A percentile compares a stretch with the other conserved stretches of the same genome.
phyloP scores from a whole-genome alignment of 768 basidiomycete species.

The Lyophyllum decastes region DNA sequence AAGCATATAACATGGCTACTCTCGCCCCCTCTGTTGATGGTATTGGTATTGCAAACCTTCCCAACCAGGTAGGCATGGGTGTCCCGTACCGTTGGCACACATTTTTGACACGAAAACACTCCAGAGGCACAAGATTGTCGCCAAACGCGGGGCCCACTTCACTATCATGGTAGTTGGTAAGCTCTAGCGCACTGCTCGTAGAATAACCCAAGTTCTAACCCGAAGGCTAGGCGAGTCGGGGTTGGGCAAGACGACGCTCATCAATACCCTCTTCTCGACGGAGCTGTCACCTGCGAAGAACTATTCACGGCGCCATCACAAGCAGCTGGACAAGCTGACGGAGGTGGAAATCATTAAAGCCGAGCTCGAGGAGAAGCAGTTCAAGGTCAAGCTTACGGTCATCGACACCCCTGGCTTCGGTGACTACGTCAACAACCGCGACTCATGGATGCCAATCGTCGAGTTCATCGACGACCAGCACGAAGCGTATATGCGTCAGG shows the following conservation, averaged over 20 bases:
- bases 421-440: slow-evolving; percentile 99
- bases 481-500: slow-evolving; percentile 95
- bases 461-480: slow-evolving; percentile 98
- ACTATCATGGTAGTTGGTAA: slow-evolving; percentile 99
- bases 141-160: slow-evolving; percentile 95
- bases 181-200: slow-evolving; percentile 23
- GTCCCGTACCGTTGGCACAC: not conserved
- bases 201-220: not conserved
- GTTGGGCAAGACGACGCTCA: slow-evolving; percentile 94
- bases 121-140: slow-evolving; percentile 98
- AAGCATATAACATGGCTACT: slow-evolving; percentile 40
- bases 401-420: slow-evolving; percentile 99
- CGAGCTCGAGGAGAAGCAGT: slow-evolving; percentile 97
- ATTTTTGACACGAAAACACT: slow-evolving; percentile 29
- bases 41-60: slow-evolving; percentile 94
- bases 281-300: slow-evolving; percentile 92
- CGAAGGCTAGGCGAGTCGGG: slow-evolving; percentile 83
- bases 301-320: slow-evolving; percentile 85
- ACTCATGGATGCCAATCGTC: slow-evolving; percentile 97
- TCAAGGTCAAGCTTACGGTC: slow-evolving; percentile 99
- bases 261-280: slow-evolving; percentile 99
- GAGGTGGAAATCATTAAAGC: slow-evolving; percentile 99
- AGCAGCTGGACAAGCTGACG: slow-evolving; percentile 98
- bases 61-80: slow-evolving; percentile 80
- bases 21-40: slow-evolving; percentile 61